Evolutionary conservation across 2,329 filamentous ascomycete genomes (phyloP), one percentile per base, ranked within the genome.

Genomic region (Colletotrichum tabaci): DNA sequence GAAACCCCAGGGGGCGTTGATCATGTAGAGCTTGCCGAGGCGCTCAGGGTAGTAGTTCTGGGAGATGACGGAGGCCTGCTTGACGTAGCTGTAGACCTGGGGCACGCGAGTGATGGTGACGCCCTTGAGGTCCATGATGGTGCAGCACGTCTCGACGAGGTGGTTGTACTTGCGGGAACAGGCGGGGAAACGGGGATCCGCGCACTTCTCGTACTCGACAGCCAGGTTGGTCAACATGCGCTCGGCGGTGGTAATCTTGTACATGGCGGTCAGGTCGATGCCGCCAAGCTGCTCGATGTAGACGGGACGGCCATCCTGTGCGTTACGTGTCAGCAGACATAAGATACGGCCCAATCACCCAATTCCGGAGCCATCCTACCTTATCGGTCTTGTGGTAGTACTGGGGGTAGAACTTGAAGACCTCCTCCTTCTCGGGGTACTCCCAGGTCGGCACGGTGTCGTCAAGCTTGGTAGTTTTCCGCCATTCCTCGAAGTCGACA

Each of bases 31-130:
- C 84, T 95, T 95, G 79, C 96, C 96, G 71, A 99, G 88, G 71
- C 96, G 94, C 88, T 99, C 96, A 9, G 96, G 96, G 86, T 99
- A 99, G 90, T 98, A 97, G 89, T 98, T 98, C 85, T 98, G 96
- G 75, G 94, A 97, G 84, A 99, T 94, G 81, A 87, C 91, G 44
- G 94, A 96, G 56, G 94, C 95, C 81, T 93, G 90, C 78, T 90
- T 90, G 76, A 99, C 90, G 86, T 98, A 98, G 66, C 90, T 89
- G 87, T 97, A 98, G 70, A 98, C 96, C 73, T 93, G 92, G 74
- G 91, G 89, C 53, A 94, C 91, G 84, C 93, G 96, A 81, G 87
- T 88, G 77, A 98, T 85, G 71, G 94, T 94, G 30, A 99, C 95
- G 74, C 95, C 95, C 87, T 98, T 98, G 82, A 98, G 89, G 84